phyloP scores from a whole-genome alignment of 495 filamentous ascomycete genomes.

The Aspergillus sparsus region DNA sequence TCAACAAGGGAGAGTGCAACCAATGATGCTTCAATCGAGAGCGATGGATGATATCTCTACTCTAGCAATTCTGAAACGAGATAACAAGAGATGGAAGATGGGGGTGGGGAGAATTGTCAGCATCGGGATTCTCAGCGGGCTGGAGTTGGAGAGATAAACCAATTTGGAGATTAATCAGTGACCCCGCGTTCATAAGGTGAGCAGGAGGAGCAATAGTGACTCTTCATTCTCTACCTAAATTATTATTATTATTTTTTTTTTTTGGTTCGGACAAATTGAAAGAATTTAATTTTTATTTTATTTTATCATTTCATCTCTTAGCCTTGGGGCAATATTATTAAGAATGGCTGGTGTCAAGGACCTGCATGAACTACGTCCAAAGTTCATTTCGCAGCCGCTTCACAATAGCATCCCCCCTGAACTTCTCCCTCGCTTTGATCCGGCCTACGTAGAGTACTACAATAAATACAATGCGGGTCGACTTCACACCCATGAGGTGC shows the following conservation, averaged over 20 bases:
- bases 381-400: conserved; percentile 31
- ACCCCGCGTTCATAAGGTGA: conserved; percentile 6
- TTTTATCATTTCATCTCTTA: neutral
- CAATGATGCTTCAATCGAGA: neutral
- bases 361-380: conserved; percentile 29
- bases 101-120: neutral
- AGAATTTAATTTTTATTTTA: neutral
- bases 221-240: neutral
- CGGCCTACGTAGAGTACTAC: conserved; percentile 39
- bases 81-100: neutral
- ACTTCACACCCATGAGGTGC: conserved; percentile 43
- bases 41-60: neutral
- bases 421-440: conserved; percentile 36
- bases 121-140: conserved; percentile 6
- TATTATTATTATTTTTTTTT: neutral
- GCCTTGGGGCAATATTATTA: neutral
- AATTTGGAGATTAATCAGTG: neutral
- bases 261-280: too few relatives aligned
- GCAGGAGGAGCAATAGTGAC: neutral
- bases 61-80: neutral
- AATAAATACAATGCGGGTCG: conserved; percentile 43
- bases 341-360: conserved; percentile 22
- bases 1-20: too few relatives aligned
- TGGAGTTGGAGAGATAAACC: conserved; percentile 14
- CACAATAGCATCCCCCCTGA: conserved; percentile 42